A percentile compares a stretch with the other conserved stretches of the same genome.
Conservation (phyloP, 148 eudicot genomes). For the Heliamphora exappendiculata region DNA sequence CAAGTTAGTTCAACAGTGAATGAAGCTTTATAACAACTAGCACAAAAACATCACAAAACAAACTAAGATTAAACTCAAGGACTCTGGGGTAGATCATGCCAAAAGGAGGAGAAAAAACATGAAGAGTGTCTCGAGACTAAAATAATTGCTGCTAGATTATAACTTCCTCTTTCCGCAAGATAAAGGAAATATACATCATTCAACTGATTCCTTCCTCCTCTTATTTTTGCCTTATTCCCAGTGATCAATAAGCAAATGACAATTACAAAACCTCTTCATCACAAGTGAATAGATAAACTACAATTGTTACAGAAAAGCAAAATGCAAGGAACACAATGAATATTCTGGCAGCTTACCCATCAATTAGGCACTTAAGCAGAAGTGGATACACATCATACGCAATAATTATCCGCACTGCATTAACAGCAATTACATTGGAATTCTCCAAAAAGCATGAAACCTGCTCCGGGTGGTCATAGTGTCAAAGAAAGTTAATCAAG, state of each 20-base stretch:
- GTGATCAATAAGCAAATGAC: neutral
- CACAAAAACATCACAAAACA: neutral
- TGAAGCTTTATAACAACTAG: neutral
- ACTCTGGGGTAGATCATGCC: too few relatives aligned
- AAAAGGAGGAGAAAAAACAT: neutral
- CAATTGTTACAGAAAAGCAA: neutral
- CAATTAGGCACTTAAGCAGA: conserved; percentile 72
- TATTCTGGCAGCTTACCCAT: conserved; percentile 44
- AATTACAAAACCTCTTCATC: neutral
- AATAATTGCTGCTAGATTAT: conserved; percentile 3
- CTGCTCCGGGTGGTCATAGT: conserved; percentile 31
- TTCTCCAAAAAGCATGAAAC: conserved; percentile 66
- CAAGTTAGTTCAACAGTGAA: neutral
- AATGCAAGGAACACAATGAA: neutral
- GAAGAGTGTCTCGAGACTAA: neutral
- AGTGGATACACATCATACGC: conserved; percentile 59
- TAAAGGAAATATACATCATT: neutral
- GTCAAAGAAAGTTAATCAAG: neutral
- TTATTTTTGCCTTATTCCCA: neutral
- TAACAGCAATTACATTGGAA: conserved; percentile 34
- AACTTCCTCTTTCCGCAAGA: neutral
- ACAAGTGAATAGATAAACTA: neutral
- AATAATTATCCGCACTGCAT: conserved; percentile 47
- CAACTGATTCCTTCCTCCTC: neutral
- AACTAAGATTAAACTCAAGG: neutral